Evolutionary conservation across 345 rosid species (phyloP), one percentile per base, ranked within the genome.

Genomic region (Aquilaria sinensis): DNA sequence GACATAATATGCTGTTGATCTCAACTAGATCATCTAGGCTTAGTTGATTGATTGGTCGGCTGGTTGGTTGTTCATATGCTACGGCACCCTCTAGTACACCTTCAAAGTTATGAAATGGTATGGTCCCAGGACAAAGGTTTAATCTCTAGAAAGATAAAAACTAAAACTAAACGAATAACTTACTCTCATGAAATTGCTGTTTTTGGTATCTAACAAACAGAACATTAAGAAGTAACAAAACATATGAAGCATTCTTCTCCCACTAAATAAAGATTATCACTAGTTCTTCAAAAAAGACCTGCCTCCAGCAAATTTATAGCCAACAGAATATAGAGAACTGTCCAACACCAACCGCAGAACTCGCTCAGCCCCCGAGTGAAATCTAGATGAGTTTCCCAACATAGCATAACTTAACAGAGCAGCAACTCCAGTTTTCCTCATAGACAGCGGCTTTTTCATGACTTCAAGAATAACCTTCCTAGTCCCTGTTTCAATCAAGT

Each of bases 351-450:
- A 64, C 62, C 62, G 62, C 68, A 90, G 68, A 67, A 79, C 77
- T 50, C 68, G 61, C 58, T 75, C 78, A 56, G 91, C 93, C 75
- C 72, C 83, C 60, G 97, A 90, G 70, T 90, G 95, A 60, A 88
- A 74, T 70, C 72, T 77, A 51, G 77, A 74, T 51, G 74, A 72
- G 58, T 76, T 75, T 74, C 90, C 92, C 64, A 78, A 81, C 92
- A 86, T 82, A 64, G 71, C 74, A 82, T 86, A 72, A 72, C 68
- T 83, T 65, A 94, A 77, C 56, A 94, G 67, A 60, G 85, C 74
- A 83, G 77, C 76, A 37, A 60, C 90, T 48, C 92, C 97, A 70
- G 75, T 70, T 66, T 78, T 85, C 51, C 85, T 76, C 43, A 46
- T 33, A 61, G 58, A 65, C 61, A 72, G 56, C 12, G 83, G 87